phyloP scores from a whole-genome alignment of 805 yeast genomes.

The Sugiyamaella valdiviana region DNA sequence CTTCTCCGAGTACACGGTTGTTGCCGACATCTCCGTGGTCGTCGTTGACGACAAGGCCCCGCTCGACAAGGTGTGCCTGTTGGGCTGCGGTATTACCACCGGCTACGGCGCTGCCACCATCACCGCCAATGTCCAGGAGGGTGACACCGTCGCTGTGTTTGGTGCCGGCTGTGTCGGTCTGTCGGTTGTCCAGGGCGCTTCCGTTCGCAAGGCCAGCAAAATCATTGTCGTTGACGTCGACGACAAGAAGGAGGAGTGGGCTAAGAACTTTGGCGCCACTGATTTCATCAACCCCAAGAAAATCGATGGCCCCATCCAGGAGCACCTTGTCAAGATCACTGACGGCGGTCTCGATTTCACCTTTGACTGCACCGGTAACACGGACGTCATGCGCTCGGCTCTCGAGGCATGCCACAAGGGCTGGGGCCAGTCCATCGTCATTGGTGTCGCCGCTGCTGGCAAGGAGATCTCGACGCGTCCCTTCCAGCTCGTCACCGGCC shows the following conservation, averaged over 20 bases:
- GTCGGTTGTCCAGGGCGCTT: slow-evolving; percentile 94
- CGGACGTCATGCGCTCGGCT: slow-evolving; percentile 90
- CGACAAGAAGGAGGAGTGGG: slow-evolving; percentile 79
- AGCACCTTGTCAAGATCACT: slow-evolving; percentile 77
- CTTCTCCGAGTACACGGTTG: slow-evolving; percentile 94
- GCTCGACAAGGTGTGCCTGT: slow-evolving; percentile 77
- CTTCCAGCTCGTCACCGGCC: slow-evolving; percentile 97
- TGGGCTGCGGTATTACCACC: slow-evolving; percentile 98
- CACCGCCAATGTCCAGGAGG: slow-evolving; percentile 84
- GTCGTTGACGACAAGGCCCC: slow-evolving; percentile 83
- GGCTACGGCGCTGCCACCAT: slow-evolving; percentile 97
- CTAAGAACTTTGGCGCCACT: slow-evolving; percentile 86
- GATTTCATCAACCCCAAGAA: slow-evolving; percentile 84
- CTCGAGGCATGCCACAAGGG: slow-evolving; percentile 98
- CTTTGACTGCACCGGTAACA: slow-evolving; percentile 98
- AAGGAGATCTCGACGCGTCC: slow-evolving; percentile 95
- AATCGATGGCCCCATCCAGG: slow-evolving; percentile 67
- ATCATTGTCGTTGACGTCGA: slow-evolving; percentile 81
- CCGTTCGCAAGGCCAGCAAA: slow-evolving; percentile 70
- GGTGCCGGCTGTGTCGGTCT: slow-evolving; percentile 98
- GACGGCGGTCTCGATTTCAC: slow-evolving; percentile 97
- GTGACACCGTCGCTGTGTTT: slow-evolving; percentile 91
- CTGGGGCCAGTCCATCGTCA: slow-evolving; percentile 93
- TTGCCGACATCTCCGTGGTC: slow-evolving; percentile 94
- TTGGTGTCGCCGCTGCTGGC: slow-evolving; percentile 99